Evolutionary conservation across 148 eudicot genomes (phyloP), one percentile per base, ranked within the genome.

Genomic region (Cornus controversa): DNA sequence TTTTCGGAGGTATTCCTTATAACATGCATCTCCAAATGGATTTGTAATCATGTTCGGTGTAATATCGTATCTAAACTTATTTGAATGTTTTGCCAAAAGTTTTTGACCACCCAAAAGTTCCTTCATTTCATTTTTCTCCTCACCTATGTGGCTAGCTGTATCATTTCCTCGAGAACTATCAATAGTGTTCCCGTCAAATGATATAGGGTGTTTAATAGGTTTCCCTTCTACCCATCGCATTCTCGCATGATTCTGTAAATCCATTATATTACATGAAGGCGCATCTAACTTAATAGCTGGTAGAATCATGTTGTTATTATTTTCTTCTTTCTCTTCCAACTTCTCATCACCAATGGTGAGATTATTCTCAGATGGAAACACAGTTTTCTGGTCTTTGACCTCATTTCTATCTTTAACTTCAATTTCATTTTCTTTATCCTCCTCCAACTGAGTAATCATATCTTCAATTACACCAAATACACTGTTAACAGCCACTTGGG

Each of bases 401-500:
- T 81, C 82, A 58, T 60, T 68, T 69, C 47, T 83, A 78, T 83
- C 74, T 63, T 80, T 75, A 74, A 34, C 77, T 80, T 77, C 73
- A 50, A 69, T 40, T 50, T 70, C 84, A 62, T 72, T 72, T 64
- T 85, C 85, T 82, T 80, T 80, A 54, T 74, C 84, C 81, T 78
- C 94, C 77, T 93, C 99, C 78, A 93, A 70, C 69, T 88, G 97
- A 87, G 82, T 82, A 82, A 96, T 91, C 93, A 93, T 87, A 82
- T 85, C 87, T 87, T 93, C 99, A 74, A 96, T 79, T 57, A 88
- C 99, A 87, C 90, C 84, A 80, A 93, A 93, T 5, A 96, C 97
- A 80, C 93, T 93, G 72, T 90, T 92, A 75, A 96, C 98, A 80
- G 99, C 99, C 84, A 86, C 81, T 80, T 96, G 99, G 29, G 98